These are phyloP conservation scores for Jasminum sambac DNA, from an alignment of 257 asterid species.

Conservation along the genomic window DNA sequence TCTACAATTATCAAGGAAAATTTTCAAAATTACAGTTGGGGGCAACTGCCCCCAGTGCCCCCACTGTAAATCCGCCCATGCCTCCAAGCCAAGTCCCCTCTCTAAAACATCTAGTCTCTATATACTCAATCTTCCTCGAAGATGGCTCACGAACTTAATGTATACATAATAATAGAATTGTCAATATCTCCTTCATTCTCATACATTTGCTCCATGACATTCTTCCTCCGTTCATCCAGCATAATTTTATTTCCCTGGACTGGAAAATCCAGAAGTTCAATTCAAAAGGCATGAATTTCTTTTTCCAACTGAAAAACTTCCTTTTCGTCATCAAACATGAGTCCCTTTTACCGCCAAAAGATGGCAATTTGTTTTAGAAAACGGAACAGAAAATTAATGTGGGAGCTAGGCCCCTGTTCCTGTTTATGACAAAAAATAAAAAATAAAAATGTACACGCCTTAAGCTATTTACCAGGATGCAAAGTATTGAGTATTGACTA, in stretches of 20 bases:
- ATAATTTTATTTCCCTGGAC: neutral
- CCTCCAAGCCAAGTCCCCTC: too few relatives aligned
- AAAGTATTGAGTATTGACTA: neutral
- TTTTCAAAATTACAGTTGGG: too few relatives aligned
- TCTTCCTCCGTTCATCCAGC: neutral
- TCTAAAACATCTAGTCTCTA: too few relatives aligned
- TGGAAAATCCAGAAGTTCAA: neutral
- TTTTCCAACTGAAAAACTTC: neutral
- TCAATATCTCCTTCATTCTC: neutral
- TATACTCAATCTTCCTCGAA: too few relatives aligned
- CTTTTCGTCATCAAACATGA: neutral
- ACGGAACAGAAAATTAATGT: neutral
- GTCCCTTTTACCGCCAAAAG: neutral
- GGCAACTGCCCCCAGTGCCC: too few relatives aligned
- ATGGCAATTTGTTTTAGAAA: neutral
- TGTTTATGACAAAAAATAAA: neutral
- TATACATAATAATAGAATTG: neutral
- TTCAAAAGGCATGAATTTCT: neutral
- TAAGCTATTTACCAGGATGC: neutral
- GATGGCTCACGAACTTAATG: too few relatives aligned
- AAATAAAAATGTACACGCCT: neutral
- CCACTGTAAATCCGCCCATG: too few relatives aligned
- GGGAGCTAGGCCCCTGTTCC: neutral
- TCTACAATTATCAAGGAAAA: too few relatives aligned
- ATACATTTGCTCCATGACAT: neutral